phyloP scores from a whole-genome alignment of 306 rosid genomes.

The Rosa multiflora region DNA sequence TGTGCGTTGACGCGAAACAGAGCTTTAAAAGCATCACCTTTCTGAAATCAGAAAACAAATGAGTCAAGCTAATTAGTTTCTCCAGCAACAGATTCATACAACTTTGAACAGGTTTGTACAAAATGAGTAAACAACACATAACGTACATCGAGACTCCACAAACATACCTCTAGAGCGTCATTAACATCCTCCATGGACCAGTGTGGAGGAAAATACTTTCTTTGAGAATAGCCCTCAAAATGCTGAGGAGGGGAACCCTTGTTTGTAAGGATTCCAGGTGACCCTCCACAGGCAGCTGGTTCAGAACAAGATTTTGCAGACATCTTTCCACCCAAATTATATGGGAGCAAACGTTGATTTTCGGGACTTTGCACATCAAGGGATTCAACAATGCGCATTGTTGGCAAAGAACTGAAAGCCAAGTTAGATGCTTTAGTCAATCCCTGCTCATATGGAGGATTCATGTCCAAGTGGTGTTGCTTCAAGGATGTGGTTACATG shows the following conservation, averaged over 20 bases:
- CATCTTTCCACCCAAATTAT: slow-evolving; percentile 29
- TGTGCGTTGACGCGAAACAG: slow-evolving; percentile 76
- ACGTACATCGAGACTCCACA: not conserved
- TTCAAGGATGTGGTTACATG: slow-evolving; percentile 34
- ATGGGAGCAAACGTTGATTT: slow-evolving; percentile 9
- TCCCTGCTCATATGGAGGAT: slow-evolving; percentile 31
- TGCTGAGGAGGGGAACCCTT: slow-evolving; percentile 29
- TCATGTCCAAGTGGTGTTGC: slow-evolving; percentile 32
- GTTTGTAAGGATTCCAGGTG: slow-evolving; percentile 31
- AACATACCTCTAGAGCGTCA: slow-evolving; percentile 68
- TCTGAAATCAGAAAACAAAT: slow-evolving; percentile 52
- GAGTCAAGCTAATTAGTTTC: not conserved
- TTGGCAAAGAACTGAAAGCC: slow-evolving; percentile 47
- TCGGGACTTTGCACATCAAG: slow-evolving; percentile 28
- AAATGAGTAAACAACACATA: not conserved
- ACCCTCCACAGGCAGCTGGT: slow-evolving; percentile 27
- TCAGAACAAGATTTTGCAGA: slow-evolving; percentile 36
- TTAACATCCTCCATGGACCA: slow-evolving; percentile 65
- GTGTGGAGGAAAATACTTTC: slow-evolving; percentile 55
- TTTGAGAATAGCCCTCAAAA: slow-evolving; percentile 29
- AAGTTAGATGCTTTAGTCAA: slow-evolving; percentile 30
- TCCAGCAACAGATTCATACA: not conserved
- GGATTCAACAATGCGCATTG: slow-evolving; percentile 37
- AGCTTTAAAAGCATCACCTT: slow-evolving; percentile 69
- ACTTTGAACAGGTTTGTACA: not conserved